Evolutionary conservation across 2,329 filamentous ascomycete species (phyloP), one percentile per base, ranked within the genome.

Genomic region (Monilinia polystroma): DNA sequence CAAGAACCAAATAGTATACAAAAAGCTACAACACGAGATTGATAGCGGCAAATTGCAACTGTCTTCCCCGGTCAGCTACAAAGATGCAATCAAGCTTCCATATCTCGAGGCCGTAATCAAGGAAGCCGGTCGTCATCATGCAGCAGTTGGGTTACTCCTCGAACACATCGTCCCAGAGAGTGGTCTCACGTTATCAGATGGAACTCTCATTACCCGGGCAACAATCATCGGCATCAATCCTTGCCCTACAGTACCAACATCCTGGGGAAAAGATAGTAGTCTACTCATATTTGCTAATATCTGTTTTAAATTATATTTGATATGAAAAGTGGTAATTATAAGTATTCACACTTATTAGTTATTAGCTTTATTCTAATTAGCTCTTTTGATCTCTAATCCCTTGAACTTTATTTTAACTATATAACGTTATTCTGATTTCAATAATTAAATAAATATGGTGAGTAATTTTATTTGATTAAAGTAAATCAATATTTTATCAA

Each of bases 101-200:
- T 63, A 63, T 38, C 38, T 66, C 0, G 76, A 81, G 57, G 80
- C 82, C 0, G 78, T 82, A 1, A 75, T 85, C 32, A 80, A 79
- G 29, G 83, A 85, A 68, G 75, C 78, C 0, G 75, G 83, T 68
- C 78, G 83, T 1, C 69, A 82, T 1, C 79, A 83, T 66, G 79
- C 81, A 2, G 77, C 77, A 0, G 75, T 80, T 1, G 79, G 78
- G 1, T 73, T 82, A 38, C 72, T 79, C 0, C 72, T 84, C 0
- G 79, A 82, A 60, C 79, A 83, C 0, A 70, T 80, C 0, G 81
- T 82, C n/a, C 71, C 68, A 1, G 43, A 70, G 35, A 70, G 66
- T 12, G 75, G 75, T 2, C 66, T 67, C 1, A 67, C 53, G 2
- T 70, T 76, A 2, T 2, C 54, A 0, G 62, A 70, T 6, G 76